These are phyloP conservation scores for Phyllosticta capitalensis DNA, from an alignment of 2,329 filamentous ascomycete genomes.

Conservation along the genomic window DNA sequence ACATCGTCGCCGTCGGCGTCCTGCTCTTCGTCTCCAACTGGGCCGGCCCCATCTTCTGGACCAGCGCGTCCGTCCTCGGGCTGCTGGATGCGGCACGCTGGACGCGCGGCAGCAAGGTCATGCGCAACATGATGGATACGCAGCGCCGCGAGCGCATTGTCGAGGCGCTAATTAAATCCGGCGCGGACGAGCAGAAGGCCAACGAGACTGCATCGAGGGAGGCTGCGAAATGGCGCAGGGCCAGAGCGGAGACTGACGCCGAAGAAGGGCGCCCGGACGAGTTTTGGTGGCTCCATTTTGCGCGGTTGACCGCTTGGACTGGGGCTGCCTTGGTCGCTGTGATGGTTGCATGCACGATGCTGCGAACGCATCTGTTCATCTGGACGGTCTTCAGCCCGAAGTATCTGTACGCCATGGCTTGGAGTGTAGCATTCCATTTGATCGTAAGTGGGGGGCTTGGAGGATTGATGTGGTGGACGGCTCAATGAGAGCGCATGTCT, in stretches of 20 bases:
- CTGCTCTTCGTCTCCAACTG: slow-evolving; percentile 86
- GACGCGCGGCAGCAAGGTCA: background rate
- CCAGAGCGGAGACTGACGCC: background rate
- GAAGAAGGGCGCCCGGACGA: background rate
- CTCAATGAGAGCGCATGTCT: background rate
- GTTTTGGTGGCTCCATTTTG: slow-evolving; percentile 38
- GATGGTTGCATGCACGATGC: slow-evolving; percentile 76
- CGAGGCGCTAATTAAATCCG: background rate
- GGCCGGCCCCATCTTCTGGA: slow-evolving; percentile 87
- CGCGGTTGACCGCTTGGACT: slow-evolving; percentile 61
- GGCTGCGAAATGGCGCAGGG: slow-evolving; percentile 7
- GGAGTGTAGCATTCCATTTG: slow-evolving; percentile 76
- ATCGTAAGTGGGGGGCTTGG: slow-evolving; percentile 23
- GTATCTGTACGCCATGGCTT: slow-evolving; percentile 84
- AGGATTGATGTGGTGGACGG: slow-evolving; percentile 20
- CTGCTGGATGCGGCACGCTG: slow-evolving; percentile 8
- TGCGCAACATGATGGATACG: slow-evolving; percentile 4
- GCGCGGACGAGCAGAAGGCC: background rate
- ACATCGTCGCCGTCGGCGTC: slow-evolving; percentile 66
- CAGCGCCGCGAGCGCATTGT: background rate
- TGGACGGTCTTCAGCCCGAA: slow-evolving; percentile 99
- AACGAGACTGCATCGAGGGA: slow-evolving; percentile 13
- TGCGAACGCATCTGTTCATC: slow-evolving; percentile 88
- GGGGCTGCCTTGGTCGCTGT: slow-evolving; percentile 58
- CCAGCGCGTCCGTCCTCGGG: slow-evolving; percentile 37